Conservation (phyloP, 179 eudicot genomes). For the Dionaea muscipula region DNA sequence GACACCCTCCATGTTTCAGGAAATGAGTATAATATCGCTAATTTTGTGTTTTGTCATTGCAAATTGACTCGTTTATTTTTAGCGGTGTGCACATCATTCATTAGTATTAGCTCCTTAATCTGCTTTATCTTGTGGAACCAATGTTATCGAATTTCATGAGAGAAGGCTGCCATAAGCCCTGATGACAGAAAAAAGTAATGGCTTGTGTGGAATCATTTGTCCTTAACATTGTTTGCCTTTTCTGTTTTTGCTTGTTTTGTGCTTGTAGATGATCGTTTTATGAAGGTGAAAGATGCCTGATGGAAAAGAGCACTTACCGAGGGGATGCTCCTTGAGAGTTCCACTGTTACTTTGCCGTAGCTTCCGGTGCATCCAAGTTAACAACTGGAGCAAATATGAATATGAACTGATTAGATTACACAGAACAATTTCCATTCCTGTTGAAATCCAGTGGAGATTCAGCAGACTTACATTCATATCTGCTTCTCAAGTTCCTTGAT, state of each 20-base stretch:
- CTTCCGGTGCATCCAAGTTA: constrained; percentile 97
- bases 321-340: constrained; percentile 44
- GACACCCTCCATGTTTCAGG: too few species aligned
- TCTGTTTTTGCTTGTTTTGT: neutral
- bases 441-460: neutral
- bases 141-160: too few species aligned
- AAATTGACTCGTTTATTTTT: too few species aligned
- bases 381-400: constrained; percentile 43
- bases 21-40: too few species aligned
- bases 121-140: too few species aligned
- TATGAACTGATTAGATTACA: constrained; percentile 1
- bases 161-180: too few species aligned
- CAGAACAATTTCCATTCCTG: neutral
- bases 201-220: too few species aligned
- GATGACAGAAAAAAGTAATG: too few species aligned
- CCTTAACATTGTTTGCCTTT: neutral
- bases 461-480: constrained; percentile 49
- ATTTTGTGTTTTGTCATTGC: too few species aligned
- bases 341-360: constrained; percentile 51
- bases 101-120: too few species aligned
- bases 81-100: too few species aligned
- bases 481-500: constrained; percentile 17
- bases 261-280: neutral
- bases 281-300: neutral
- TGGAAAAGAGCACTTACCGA: constrained; percentile 28